These are phyloP conservation scores for Dryas drummondii DNA, from an alignment of 306 rosid genomes.

Conservation along the genomic window DNA sequence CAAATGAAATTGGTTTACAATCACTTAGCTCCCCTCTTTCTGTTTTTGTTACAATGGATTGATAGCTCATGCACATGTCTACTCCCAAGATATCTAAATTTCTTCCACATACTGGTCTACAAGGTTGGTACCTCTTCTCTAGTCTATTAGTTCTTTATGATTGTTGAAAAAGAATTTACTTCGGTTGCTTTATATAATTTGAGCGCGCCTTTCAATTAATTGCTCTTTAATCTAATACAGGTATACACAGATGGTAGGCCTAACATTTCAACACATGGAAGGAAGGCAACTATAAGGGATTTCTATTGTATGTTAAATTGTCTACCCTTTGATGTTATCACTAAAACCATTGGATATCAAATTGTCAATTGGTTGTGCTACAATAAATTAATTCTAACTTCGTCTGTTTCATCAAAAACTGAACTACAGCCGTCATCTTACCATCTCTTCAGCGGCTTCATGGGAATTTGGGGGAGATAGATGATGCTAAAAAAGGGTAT, in stretches of 20 bases:
- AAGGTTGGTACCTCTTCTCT: slow-evolving; percentile 53
- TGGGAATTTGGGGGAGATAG: slow-evolving; percentile 57
- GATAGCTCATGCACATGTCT: slow-evolving; percentile 84
- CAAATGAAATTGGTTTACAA: slow-evolving; percentile 92
- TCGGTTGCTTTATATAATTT: slow-evolving; percentile 6
- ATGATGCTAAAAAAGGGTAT: slow-evolving; percentile 41
- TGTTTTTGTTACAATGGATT: slow-evolving; percentile 84
- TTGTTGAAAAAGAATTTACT: slow-evolving; percentile 18
- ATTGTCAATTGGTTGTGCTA: not conserved
- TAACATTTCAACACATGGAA: slow-evolving; percentile 60
- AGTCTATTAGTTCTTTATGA: not conserved
- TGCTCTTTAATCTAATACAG: slow-evolving; percentile 38
- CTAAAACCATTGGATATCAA: not conserved
- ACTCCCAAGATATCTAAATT: slow-evolving; percentile 71
- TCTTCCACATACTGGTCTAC: slow-evolving; percentile 80
- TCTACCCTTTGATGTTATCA: not conserved
- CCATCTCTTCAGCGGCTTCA: slow-evolving; percentile 93
- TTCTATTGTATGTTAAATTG: slow-evolving; percentile 63
- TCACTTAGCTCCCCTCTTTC: slow-evolving; percentile 76
- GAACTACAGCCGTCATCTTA: slow-evolving; percentile 75
- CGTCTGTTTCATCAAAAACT: slow-evolving; percentile 18
- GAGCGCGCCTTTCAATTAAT: slow-evolving; percentile 19
- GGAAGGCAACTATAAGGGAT: slow-evolving; percentile 86
- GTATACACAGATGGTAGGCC: slow-evolving; percentile 81
- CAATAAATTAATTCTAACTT: slow-evolving; percentile 21